Conservation (phyloP, 2,329 filamentous ascomycete genomes). For the Fusarium tjaetaba region DNA sequence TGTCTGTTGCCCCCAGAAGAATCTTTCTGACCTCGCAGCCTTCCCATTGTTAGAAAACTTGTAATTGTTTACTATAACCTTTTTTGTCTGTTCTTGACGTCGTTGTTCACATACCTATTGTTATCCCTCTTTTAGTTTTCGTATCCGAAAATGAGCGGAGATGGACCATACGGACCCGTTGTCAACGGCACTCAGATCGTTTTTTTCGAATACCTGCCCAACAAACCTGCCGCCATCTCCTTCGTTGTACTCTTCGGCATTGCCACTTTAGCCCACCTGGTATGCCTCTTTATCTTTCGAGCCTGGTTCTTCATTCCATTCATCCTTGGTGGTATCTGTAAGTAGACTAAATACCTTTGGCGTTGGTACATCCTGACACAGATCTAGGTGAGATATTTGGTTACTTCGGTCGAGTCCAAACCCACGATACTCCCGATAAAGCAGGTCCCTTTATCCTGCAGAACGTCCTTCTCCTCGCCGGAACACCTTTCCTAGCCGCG, state of each 20-base stretch:
- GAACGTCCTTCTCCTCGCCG: constrained; percentile 8
- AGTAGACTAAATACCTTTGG: not conserved
- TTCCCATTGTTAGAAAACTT: too few species aligned
- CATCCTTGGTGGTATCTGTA: constrained; percentile 16
- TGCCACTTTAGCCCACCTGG: not conserved
- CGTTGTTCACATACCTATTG: not conserved
- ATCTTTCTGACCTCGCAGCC: too few species aligned
- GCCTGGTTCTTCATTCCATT: constrained; percentile 23
- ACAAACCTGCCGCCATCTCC: not conserved
- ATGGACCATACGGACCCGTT: constrained; percentile 1
- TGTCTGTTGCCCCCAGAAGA: not conserved
- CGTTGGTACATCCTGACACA: rapidly evolving
- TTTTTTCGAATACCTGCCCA: constrained; percentile 13
- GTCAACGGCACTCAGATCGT: constrained; percentile 17
- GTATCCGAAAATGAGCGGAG: not conserved
- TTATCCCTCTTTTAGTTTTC: not conserved
- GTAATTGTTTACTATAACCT: too few species aligned
- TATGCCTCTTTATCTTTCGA: not conserved
- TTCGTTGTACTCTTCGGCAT: constrained; percentile 4
- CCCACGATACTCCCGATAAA: not conserved
- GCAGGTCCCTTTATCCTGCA: constrained; percentile 1
- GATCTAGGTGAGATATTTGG: constrained; percentile 3
- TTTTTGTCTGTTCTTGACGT: too few species aligned
- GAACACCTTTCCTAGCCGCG: constrained; percentile 16
- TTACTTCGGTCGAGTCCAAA: not conserved